Evolutionary conservation across 2,329 filamentous ascomycete genomes (phyloP).

Genomic region (Chaetomiaceae sp.): DNA sequence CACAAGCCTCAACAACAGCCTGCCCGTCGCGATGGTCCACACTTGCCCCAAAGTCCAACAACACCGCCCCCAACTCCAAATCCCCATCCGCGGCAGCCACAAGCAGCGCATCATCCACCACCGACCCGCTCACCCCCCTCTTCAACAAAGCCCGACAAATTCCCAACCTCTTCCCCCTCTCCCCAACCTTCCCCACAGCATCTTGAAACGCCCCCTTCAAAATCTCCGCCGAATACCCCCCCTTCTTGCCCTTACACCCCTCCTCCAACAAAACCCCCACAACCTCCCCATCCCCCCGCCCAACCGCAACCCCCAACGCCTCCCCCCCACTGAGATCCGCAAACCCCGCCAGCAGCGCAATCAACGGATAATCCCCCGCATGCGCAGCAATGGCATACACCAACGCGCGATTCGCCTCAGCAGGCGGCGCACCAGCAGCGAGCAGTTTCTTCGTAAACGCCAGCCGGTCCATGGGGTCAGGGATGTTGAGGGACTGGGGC

Average conservation of each 20-base stretch:
- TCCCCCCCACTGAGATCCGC: constrained; percentile 49
- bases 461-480: constrained; percentile 47
- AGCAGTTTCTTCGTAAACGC: constrained; percentile 47
- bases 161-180: constrained; percentile 36
- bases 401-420: constrained; percentile 48
- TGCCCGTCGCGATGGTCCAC: constrained; percentile 48
- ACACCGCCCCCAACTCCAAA: constrained; percentile 43
- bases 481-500: constrained; percentile 48
- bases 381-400: constrained; percentile 45
- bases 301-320: constrained; percentile 43
- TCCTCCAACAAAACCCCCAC: constrained; percentile 42
- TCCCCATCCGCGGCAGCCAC: constrained; percentile 50
- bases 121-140: constrained; percentile 41
- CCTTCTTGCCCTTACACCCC: constrained; percentile 28
- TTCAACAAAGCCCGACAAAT: constrained; percentile 44
- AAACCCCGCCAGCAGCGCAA: constrained; percentile 40
- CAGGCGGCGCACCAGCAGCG: constrained; percentile 42
- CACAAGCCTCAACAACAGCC: constrained; percentile 50
- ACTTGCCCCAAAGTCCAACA: constrained; percentile 49
- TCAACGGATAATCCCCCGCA: constrained; percentile 44
- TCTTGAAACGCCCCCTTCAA: constrained; percentile 41
- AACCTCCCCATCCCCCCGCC: constrained; percentile 41
- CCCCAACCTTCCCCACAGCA: constrained; percentile 39
- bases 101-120: constrained; percentile 47
- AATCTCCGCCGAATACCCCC: constrained; percentile 35